Evolutionary conservation across 306 rosid species (phyloP), one percentile per base, ranked within the genome.

Genomic region (Dicorynia guianensis): DNA sequence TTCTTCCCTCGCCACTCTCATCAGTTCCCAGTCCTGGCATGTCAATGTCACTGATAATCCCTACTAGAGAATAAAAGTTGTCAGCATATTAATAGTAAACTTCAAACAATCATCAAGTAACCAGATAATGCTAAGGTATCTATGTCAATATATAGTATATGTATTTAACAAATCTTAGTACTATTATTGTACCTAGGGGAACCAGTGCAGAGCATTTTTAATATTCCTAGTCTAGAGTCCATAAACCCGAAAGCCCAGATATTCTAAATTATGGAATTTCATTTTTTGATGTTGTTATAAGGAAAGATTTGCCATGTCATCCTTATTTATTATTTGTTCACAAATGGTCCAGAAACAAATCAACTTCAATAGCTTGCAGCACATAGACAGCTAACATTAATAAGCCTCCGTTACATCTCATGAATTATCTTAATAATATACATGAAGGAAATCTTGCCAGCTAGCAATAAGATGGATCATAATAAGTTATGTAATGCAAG

Each of bases 1-100:
- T 85, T 81, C 92, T 81, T 67, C 67, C 87, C 69, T 85, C 89
- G 58, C 69, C 80, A 75, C 68, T 48, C 19, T 81, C 86, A 75
- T 88, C 91, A 80, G 81, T 78, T 87, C 84, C 90, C 67, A 77
- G 52, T 80, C 88, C 84, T 34, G 78, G 78, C 79, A 88, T 76
- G 75, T 82, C 82, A 67, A 79, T 72, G 71, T 82, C 76, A 42
- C 54, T 63, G 71, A 79, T 79, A 69, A 83, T 83, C 75, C 89
- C 89, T 79, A 72, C 64, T 69, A 68, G 65, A 71, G 68, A 59
- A 39, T 54, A 25, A 19, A 12, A 73, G 69, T 66, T 59, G 39
- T 67, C 66, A 79, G 66, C 42, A 65, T 14, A 48, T 14, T 15
- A 47, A 67, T 62, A 48, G 46, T 18, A 65, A 46, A 61, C 53